A percentile compares a stretch with the other conserved stretches of the same genome.
Evolutionary conservation across 2,329 filamentous ascomycete species (phyloP).

Genomic region (Ascosphaera apis): DNA sequence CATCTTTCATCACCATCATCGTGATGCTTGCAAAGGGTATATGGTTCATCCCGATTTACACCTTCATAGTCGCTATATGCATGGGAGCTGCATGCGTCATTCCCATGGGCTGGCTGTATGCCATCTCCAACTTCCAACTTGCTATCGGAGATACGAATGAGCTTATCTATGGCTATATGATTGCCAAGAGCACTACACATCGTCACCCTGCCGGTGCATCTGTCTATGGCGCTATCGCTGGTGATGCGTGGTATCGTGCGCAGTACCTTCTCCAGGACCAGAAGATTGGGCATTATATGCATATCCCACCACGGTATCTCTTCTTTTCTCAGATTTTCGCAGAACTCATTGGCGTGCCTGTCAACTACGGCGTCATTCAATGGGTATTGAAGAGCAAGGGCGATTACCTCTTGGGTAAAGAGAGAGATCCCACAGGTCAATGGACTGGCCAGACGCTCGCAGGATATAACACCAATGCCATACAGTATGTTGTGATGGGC

Average conservation of each 20-base stretch:
- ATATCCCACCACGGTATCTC: constrained; percentile 33
- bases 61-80: constrained; percentile 32
- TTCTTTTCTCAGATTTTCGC: constrained; percentile 41
- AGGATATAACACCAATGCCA: constrained; percentile 29
- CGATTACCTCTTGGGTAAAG: constrained; percentile 29
- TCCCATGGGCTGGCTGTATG: constrained; percentile 36
- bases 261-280: constrained; percentile 37
- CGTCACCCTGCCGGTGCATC: constrained; percentile 36
- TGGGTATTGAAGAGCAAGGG: constrained; percentile 36
- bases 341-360: constrained; percentile 33
- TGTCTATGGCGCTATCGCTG: constrained; percentile 34
- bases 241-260: constrained; percentile 37
- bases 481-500: constrained; percentile 36
- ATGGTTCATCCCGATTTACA: constrained; percentile 37
- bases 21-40: constrained; percentile 27
- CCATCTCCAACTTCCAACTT: constrained; percentile 31
- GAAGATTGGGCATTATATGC: constrained; percentile 42
- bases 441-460: constrained; percentile 36
- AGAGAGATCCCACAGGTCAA: constrained; percentile 32
- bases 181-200: constrained; percentile 26
- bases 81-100: constrained; percentile 33
- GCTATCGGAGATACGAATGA: constrained; percentile 37
- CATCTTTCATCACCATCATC: constrained; percentile 27
- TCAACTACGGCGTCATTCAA: constrained; percentile 37
- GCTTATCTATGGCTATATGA: constrained; percentile 36